Evolutionary conservation across 768 basidiomycete genomes (phyloP), one percentile per base, ranked within the genome.

Genomic region (Mycena latifolia): DNA sequence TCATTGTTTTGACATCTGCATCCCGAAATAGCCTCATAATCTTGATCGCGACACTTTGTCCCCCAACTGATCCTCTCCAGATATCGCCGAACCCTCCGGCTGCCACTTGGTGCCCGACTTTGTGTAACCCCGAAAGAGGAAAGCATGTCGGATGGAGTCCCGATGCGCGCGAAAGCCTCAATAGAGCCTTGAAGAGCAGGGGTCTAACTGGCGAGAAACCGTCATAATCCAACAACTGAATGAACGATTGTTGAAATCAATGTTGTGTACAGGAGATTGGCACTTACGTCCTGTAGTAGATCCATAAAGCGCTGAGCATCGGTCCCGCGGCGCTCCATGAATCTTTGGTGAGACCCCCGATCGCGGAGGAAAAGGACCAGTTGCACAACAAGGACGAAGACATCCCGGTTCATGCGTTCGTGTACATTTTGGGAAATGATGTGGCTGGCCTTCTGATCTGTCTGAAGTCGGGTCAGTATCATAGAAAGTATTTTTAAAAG

Each of bases 81-180:
- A 72, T 61, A 33, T 68, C 69, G n/a, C 66, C 63, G 45, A 70
- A 72, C 22, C 55, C 62, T 17, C 71, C 71, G 5, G 55, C 66
- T 17, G 52, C 63, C 11, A 70, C 61, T 47, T 69, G 69, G 18
- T 59, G 31, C n/a, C 71, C 67, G 14, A 59, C 53, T 22, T 52
- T 53, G 29, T 68, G 59, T 24, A 71, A 61, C 15, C 57, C 64
- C 7, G 51, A 14, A n/a, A 71, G 56, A 39, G 55, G 10, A 28
- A 66, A 67, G 22, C 66, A 71, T 24, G 37, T 47, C 1, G 70
- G 70, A 52, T 43, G 41, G 41, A 43, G 41, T 43, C 41, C 41
- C 20, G 41, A 43, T n/a, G 20, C 61, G 56, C 59, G 58, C 18
- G 67, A 68, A 24, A 71, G 50, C 10, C 63, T 48, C 22, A 68